phyloP scores from a whole-genome alignment of 2,329 filamentous ascomycete genomes.

The Cytospora chrysosperma region DNA sequence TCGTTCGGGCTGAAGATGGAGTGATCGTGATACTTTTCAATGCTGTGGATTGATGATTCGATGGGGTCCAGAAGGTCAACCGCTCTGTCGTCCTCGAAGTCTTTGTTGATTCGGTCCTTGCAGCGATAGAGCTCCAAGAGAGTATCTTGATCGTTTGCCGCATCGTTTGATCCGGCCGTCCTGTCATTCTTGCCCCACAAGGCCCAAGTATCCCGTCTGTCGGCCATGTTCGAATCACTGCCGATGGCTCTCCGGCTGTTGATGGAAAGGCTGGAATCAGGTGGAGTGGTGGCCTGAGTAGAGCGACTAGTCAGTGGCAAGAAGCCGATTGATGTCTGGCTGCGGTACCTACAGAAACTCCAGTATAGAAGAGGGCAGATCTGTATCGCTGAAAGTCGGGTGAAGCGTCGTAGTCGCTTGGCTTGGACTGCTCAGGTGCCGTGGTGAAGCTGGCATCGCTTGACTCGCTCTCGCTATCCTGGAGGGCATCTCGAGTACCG shows the following conservation, averaged over 20 bases:
- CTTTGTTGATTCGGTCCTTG: not conserved
- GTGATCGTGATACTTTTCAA: too few species aligned
- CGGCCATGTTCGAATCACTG: too few species aligned
- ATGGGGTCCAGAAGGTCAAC: too few species aligned
- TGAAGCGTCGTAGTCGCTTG: too few species aligned
- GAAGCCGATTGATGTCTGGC: not conserved
- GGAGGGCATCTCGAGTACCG: not conserved
- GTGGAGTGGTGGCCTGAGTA: not conserved
- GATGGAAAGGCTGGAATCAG: too few species aligned
- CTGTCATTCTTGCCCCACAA: not conserved
- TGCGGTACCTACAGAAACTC: not conserved
- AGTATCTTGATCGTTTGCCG: too few species aligned
- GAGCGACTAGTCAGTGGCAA: not conserved
- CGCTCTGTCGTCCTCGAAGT: too few species aligned
- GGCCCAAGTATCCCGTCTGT: too few species aligned
- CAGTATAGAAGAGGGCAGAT: accelerated
- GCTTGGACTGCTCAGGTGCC: not conserved
- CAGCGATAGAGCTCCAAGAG: not conserved
- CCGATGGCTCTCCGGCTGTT: too few species aligned
- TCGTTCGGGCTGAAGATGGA: too few species aligned
- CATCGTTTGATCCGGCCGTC: too few species aligned
- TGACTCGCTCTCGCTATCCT: accelerated
- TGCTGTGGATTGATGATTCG: too few species aligned
- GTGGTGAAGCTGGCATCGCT: not conserved
- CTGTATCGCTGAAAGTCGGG: not conserved